phyloP scores from a whole-genome alignment of 768 basidiomycete genomes.

The Tylopilus intermedius region DNA sequence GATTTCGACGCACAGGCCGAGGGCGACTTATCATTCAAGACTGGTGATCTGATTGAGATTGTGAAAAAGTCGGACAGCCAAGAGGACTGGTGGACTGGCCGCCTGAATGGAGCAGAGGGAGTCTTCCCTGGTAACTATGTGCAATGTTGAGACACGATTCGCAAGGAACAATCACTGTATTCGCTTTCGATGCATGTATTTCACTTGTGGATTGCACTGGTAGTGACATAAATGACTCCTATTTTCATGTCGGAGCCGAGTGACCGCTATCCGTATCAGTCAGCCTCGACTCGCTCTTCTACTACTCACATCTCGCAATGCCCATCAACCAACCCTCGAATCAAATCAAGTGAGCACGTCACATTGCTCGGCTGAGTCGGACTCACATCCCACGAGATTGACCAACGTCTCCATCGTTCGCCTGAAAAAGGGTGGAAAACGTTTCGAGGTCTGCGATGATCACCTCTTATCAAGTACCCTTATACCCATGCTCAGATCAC shows the following conservation, averaged over 20 bases:
- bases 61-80: constrained; percentile 74
- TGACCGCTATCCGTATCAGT: background rate
- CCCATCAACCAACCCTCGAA: constrained; percentile 82
- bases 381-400: constrained; percentile 46
- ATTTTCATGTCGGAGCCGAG: constrained; percentile 9
- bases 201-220: background rate
- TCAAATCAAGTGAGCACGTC: constrained; percentile 68
- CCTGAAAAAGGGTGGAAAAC: constrained; percentile 93
- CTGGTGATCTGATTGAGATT: constrained; percentile 88
- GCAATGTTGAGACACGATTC: constrained; percentile 14
- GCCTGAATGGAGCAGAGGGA: constrained; percentile 74
- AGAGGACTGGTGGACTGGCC: constrained; percentile 98
- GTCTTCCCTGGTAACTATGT: constrained; percentile 77
- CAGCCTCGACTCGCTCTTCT: too few species aligned
- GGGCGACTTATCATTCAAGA: constrained; percentile 85
- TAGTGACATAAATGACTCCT: constrained; percentile 10
- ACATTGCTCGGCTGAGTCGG: background rate
- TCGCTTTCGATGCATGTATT: background rate
- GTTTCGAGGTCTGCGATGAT: constrained; percentile 70
- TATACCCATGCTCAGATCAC: background rate
- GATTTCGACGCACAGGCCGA: constrained; percentile 94
- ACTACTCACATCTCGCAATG: constrained; percentile 9
- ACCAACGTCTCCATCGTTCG: constrained; percentile 97
- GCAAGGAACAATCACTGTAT: background rate
- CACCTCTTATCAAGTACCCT: background rate